A percentile compares a stretch with the other conserved stretches of the same genome.
phyloP scores from a whole-genome alignment of 2,329 filamentous ascomycete species.

The Phyllosticta citribraziliensis region DNA sequence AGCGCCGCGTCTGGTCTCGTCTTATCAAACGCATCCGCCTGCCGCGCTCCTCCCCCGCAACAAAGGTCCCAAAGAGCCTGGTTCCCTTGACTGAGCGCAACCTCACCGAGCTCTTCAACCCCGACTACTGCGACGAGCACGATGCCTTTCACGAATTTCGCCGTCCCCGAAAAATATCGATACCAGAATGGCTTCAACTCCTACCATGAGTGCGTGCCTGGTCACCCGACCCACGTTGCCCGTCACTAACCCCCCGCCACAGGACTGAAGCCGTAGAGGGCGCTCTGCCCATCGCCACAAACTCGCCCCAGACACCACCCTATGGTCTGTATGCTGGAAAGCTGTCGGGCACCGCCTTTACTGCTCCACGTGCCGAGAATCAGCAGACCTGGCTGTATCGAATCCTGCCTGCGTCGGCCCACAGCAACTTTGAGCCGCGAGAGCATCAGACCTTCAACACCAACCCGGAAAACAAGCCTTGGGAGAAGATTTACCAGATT shows the following conservation, averaged over 20 bases:
- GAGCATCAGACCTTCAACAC: slow-evolving; percentile 41
- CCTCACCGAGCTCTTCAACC: slow-evolving; percentile 21
- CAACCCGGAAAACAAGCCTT: slow-evolving; percentile 39
- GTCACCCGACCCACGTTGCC: slow-evolving; percentile 2
- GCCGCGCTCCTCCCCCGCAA: slow-evolving; percentile 13
- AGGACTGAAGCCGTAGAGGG: slow-evolving; percentile 69
- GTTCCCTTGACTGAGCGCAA: slow-evolving; percentile 21
- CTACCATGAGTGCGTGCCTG: slow-evolving; percentile 59
- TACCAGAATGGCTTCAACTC: slow-evolving; percentile 72
- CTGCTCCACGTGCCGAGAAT: slow-evolving; percentile 46
- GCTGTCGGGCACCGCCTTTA: slow-evolving; percentile 51
- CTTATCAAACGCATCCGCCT: slow-evolving; percentile 16
- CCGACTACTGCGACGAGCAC: slow-evolving; percentile 22
- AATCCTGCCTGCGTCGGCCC: slow-evolving; percentile 48
- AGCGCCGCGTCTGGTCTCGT: slow-evolving; percentile 10
- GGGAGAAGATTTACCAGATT: slow-evolving; percentile 58
- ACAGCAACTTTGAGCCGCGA: slow-evolving; percentile 43
- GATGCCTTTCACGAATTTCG: slow-evolving; percentile 59
- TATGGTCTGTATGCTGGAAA: slow-evolving; percentile 73
- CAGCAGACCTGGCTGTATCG: slow-evolving; percentile 52
- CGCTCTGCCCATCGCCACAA: slow-evolving; percentile 64
- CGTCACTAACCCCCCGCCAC: slow-evolving; percentile 4
- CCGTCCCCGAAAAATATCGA: slow-evolving; percentile 56
- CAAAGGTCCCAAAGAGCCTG: slow-evolving; percentile 17
- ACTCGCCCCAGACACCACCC: slow-evolving; percentile 72